These are phyloP conservation scores for Mycena rosella DNA, from an alignment of 768 basidiomycete species.

Conservation along the genomic window DNA sequence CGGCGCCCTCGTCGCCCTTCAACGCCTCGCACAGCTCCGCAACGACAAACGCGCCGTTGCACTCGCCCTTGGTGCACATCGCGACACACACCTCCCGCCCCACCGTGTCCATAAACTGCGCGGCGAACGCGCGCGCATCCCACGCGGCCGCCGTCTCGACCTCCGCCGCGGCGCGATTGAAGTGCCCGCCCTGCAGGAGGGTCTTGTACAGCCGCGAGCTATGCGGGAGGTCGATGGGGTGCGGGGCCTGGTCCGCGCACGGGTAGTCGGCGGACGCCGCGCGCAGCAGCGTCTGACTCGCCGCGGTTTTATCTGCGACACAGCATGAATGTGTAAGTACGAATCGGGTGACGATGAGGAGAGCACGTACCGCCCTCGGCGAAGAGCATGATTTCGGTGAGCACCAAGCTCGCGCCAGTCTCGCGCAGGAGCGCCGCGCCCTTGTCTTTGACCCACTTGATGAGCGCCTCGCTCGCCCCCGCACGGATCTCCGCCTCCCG, in stretches of 20 bases:
- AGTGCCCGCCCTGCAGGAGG: slow-evolving; percentile 93
- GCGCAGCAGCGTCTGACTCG: slow-evolving; percentile 70
- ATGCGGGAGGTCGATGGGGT: slow-evolving; percentile 86
- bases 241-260: slow-evolving; percentile 60
- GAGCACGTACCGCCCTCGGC: slow-evolving; percentile 81
- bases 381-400: slow-evolving; percentile 86
- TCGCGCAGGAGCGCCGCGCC: slow-evolving; percentile 77
- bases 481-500: slow-evolving; percentile 79
- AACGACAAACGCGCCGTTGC: slow-evolving; percentile 81
- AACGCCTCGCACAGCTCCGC: slow-evolving; percentile 79
- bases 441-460: slow-evolving; percentile 76
- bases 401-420: slow-evolving; percentile 82
- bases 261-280: slow-evolving; percentile 71
- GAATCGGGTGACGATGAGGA: neutral
- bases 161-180: slow-evolving; percentile 68
- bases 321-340: neutral
- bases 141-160: slow-evolving; percentile 68
- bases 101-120: slow-evolving; percentile 65
- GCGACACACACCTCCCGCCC: slow-evolving; percentile 63
- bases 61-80: slow-evolving; percentile 68
- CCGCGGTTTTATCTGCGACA: slow-evolving; percentile 74
- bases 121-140: slow-evolving; percentile 72
- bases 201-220: slow-evolving; percentile 89
- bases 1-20: slow-evolving; percentile 51
- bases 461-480: slow-evolving; percentile 79